phyloP scores from a whole-genome alignment of 257 asterid species.

The Mentha longifolia region DNA sequence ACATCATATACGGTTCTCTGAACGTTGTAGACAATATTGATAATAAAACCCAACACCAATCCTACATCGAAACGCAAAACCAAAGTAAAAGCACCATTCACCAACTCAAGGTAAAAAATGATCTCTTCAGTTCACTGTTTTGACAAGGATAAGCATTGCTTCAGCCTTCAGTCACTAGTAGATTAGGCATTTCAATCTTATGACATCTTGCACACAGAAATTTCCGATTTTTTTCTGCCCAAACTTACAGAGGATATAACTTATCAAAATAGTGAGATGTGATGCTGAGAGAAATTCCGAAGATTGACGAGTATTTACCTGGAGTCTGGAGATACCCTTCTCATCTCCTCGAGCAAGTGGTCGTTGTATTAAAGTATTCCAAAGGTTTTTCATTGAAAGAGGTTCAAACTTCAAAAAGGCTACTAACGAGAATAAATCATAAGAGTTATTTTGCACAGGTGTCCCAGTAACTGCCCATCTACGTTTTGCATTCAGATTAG shows the following conservation, averaged over 20 bases:
- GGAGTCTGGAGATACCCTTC: conserved; percentile 74
- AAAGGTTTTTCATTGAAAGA: conserved; percentile 64
- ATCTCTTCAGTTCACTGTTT: neutral
- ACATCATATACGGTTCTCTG: neutral
- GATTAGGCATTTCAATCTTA: neutral
- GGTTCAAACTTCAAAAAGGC: conserved; percentile 83
- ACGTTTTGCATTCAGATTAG: conserved; percentile 63
- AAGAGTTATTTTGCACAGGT: conserved; percentile 73
- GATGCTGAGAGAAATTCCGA: neutral
- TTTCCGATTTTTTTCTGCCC: neutral
- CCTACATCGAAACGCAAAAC: neutral
- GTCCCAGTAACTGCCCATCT: conserved; percentile 92
- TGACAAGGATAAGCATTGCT: neutral
- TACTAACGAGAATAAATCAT: conserved; percentile 74
- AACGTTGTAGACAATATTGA: conserved; percentile 2
- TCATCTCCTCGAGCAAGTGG: conserved; percentile 76
- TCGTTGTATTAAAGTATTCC: conserved; percentile 74
- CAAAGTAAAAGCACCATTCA: neutral
- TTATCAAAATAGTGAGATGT: conserved; percentile 2
- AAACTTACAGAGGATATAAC: neutral
- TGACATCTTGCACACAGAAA: neutral
- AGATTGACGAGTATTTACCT: conserved; percentile 47
- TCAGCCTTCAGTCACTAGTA: neutral
- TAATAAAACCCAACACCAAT: neutral
- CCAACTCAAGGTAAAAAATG: neutral